Conservation (phyloP, 805 yeast genomes). For the Ogataea pilisensis region DNA sequence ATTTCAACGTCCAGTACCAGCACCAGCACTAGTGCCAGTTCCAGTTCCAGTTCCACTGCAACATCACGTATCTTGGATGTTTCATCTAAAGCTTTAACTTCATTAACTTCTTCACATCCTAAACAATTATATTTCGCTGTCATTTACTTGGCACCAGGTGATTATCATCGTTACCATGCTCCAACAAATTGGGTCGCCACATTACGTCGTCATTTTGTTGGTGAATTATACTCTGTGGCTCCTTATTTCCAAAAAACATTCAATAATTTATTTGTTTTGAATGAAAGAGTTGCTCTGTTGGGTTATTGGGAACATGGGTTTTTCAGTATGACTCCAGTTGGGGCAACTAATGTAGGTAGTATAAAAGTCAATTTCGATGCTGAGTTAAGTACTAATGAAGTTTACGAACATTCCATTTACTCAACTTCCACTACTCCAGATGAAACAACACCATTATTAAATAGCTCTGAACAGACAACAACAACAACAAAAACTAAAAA, state of each 20-base stretch:
- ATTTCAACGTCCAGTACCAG: neutral
- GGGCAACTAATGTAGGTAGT: constrained; percentile 98
- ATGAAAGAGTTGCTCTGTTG: constrained; percentile 90
- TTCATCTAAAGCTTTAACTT: constrained; percentile 5
- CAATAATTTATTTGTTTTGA: constrained; percentile 81
- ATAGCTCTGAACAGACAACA: neutral
- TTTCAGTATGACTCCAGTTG: constrained; percentile 98
- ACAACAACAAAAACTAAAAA: constrained; percentile 18
- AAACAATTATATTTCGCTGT: constrained; percentile 70
- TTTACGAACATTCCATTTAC: constrained; percentile 47
- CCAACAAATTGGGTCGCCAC: constrained; percentile 96
- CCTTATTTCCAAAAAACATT: constrained; percentile 91
- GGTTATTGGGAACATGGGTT: constrained; percentile 98
- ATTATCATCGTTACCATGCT: constrained; percentile 94
- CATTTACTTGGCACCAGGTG: constrained; percentile 96
- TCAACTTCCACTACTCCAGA: constrained; percentile 9
- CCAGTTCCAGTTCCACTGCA: constrained; percentile 11
- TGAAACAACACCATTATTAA: neutral
- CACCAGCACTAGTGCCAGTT: no score
- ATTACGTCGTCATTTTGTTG: constrained; percentile 89
- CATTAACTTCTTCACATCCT: constrained; percentile 15
- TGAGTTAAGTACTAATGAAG: constrained; percentile 79
- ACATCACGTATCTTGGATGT: constrained; percentile 24
- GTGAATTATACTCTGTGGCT: constrained; percentile 92
- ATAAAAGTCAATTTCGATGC: constrained; percentile 89